Base-by-base conservation (phyloP, 805 yeast species). In the Candida rishiriensis region DNA sequence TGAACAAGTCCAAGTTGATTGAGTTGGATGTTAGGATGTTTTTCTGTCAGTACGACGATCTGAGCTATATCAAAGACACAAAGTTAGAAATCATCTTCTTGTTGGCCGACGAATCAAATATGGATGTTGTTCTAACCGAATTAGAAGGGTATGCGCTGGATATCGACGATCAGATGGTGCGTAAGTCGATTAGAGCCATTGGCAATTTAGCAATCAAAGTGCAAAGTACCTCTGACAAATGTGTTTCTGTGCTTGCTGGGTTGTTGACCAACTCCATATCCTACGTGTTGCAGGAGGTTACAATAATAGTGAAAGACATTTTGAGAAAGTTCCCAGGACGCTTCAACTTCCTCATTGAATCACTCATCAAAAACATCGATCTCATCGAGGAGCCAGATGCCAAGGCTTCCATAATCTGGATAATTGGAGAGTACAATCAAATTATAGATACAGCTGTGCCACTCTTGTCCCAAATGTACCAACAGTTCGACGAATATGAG, bases 201-300 rank as follows among this genome's bases (percentile, higher is more conserved):
- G 97, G 97, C 2, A 87, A 89, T 56, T 68, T 91, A 16, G 95
- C 97, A 0, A 80, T 89, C 26, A 88, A 87, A 56, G 64, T 88
- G 13, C 80, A 79, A 21, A 61, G 62, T 9, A 79, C 86, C 0
- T 81, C 90, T 0, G 66, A 70, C 5, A 70, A 70, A 18, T 87
- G 95, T 61, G 83, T 87, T 3, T 73, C 75, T 6, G 76, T 80
- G 1, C 62, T 90, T 8, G 55, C 77, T 32, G 81, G 75, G 29
- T 70, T 88, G 42, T 64, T 83, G 1, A 69, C 81, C 4, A 81
- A 81, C 48, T 85, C 83, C 0, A 78, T 84, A 2, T 77, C 86
- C 10, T 83, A 85, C 55, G 76, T 88, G 34, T 81, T 85, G 3
- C 95, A 90, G 57, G 97, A 90, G 57, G 76, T 85, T 0, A 75